Evolutionary conservation across 371 early-diverging fungal genomes (phyloP).

Genomic region (Zychaea mexicana): DNA sequence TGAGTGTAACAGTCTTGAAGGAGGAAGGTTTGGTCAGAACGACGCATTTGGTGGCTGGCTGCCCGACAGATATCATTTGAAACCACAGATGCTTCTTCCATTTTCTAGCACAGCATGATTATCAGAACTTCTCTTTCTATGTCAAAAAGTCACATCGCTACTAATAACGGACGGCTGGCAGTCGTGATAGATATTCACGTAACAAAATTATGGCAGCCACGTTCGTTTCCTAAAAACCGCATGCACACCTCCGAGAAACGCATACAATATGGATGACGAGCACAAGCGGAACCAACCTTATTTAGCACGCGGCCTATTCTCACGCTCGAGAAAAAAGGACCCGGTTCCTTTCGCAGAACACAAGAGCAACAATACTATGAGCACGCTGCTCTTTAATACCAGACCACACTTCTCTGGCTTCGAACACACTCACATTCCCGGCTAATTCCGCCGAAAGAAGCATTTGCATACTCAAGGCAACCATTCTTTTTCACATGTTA

Average conservation of each 20-base stretch:
- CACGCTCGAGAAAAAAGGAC: slow-evolving; percentile 1
- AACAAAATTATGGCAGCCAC: too few relatives aligned
- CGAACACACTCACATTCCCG: too few relatives aligned
- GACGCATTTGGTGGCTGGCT: neutral
- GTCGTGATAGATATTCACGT: too few relatives aligned
- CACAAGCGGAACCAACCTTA: neutral
- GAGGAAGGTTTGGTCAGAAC: neutral
- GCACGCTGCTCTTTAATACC: neutral
- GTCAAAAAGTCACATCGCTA: too few relatives aligned
- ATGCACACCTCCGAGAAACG: too few relatives aligned
- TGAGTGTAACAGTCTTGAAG: neutral
- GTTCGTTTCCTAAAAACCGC: too few relatives aligned
- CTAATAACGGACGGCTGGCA: too few relatives aligned
- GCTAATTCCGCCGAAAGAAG: neutral
- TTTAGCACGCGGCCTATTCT: neutral
- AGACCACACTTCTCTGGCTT: neutral
- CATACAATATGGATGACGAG: too few relatives aligned
- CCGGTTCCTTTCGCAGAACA: neutral
- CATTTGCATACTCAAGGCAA: neutral
- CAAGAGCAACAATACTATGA: neutral
- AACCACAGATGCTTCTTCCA: too few relatives aligned
- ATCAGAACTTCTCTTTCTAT: too few relatives aligned
- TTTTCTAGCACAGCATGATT: too few relatives aligned
- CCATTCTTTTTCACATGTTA: neutral
- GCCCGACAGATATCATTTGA: too few relatives aligned